A percentile compares a stretch with the other conserved stretches of the same genome.
Conservation (phyloP, 352 stramenopile genomes). For the Globisporangium alternatum region DNA sequence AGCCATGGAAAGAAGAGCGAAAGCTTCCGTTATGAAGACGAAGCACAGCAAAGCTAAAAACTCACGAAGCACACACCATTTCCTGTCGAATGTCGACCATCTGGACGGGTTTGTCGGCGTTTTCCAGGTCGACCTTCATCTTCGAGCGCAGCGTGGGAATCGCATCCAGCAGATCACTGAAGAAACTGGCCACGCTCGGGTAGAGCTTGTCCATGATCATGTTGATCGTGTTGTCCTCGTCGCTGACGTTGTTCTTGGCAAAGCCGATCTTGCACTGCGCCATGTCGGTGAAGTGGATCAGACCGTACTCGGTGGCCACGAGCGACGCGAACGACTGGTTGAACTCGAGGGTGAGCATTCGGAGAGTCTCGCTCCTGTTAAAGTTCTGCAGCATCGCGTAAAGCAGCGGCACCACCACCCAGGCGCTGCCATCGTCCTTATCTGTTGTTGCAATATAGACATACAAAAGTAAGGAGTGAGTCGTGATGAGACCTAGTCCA, state of each 20-base stretch:
- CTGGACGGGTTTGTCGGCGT: neutral
- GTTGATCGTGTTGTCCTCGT: conserved; percentile 25
- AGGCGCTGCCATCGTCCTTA: conserved; percentile 33
- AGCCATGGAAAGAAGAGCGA: neutral
- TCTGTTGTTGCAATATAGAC: conserved; percentile 7
- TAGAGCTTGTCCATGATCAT: conserved; percentile 32
- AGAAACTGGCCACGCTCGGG: conserved; percentile 18
- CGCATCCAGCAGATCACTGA: conserved; percentile 16
- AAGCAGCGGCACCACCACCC: conserved; percentile 26
- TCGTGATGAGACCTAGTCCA: neutral
- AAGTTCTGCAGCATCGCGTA: conserved; percentile 27
- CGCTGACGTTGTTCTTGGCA: conserved; percentile 20
- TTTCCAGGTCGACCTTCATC: conserved; percentile 19
- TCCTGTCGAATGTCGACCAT: conserved; percentile 13
- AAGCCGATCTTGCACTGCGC: conserved; percentile 32
- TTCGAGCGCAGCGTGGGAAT: conserved; percentile 17
- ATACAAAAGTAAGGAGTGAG: neutral
- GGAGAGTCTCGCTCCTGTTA: conserved; percentile 8
- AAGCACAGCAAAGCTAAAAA: neutral
- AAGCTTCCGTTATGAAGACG: neutral
- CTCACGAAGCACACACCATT: conserved; percentile 6
- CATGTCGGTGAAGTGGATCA: conserved; percentile 28
- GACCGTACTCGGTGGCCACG: conserved; percentile 28
- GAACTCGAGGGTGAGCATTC: conserved; percentile 27
- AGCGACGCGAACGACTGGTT: conserved; percentile 28